Evolutionary conservation across 768 basidiomycete species (phyloP), one percentile per base, ranked within the genome.

Genomic region (Botryobasidium botryosum): DNA sequence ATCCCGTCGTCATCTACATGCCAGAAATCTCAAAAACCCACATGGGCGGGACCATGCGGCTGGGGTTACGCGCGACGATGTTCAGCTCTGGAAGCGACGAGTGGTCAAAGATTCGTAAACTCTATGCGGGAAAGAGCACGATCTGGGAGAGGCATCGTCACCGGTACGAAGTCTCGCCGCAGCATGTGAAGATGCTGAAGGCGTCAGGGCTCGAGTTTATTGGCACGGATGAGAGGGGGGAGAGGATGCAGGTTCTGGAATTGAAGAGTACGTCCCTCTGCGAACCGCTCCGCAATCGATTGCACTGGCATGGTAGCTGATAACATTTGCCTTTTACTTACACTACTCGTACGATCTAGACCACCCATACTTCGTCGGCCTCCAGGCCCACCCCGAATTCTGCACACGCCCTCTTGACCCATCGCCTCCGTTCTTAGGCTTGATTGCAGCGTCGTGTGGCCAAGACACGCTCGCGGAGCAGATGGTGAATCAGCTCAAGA

Each of bases 31-130:
- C 88, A 8, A 82, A 80, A 58, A 96, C 91, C 10, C 90, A 97
- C 52, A 87, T 97, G 75, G 94, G 94, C 42, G 94, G 94, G 18
- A 99, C 92, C n/a, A 99, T 99, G 94, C 79, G 94, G 10, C 73
- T 96, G n/a, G 94, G 94, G 20, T 69, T 97, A 33, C 77, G 92
- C n/a, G 88, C 92, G 3, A 99, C 92, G 2, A 72, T 96, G 38
- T 96, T 97, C 59, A 74, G 79, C 46, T 59, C 68, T 6, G 69
- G 65, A 10, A 77, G 75, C 1, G 79, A 79, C 55, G 55, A 59
- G 15, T 85, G 79, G 79, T 79, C 77, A 38, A 74, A 73, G 49
- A 64, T 71, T 20, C 70, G 88, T 26, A 72, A 72, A 58, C 64
- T 99, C 56, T 99, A 97, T 57, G 94, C 79, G 12, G 79, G 79